Conservation (phyloP, 306 rosid species). For the Glycine tomentella region DNA sequence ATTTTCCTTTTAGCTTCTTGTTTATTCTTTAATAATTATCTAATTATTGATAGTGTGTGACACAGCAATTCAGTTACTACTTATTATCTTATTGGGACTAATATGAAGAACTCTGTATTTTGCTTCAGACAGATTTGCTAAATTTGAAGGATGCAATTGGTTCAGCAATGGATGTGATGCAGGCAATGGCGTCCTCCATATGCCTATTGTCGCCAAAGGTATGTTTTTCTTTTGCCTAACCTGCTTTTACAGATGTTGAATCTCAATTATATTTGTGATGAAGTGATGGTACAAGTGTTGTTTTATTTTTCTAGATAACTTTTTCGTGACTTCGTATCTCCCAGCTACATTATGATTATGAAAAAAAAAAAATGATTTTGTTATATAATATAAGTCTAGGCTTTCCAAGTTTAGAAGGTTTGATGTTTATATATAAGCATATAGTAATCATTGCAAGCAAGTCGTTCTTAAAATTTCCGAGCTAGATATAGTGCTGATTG, state of each 20-base stretch:
- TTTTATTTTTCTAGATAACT: not conserved
- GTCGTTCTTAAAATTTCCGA: not conserved
- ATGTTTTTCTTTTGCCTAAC: constrained; percentile 20
- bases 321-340: not conserved
- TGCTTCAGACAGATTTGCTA: constrained; percentile 73
- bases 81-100: constrained; percentile 17
- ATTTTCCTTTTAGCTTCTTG: constrained; percentile 41
- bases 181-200: constrained; percentile 89
- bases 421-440: not conserved
- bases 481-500: not conserved
- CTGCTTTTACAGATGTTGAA: constrained; percentile 14
- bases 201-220: constrained; percentile 78
- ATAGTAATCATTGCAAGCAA: not conserved
- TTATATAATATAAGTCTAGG: constrained; percentile 12
- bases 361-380: not conserved
- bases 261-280: constrained; percentile 26
- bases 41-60: constrained; percentile 10
- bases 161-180: constrained; percentile 96
- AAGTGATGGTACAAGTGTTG: not conserved
- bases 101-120: constrained; percentile 38
- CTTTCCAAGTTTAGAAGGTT: constrained; percentile 5
- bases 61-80: not conserved
- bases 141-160: constrained; percentile 84
- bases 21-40: not conserved
- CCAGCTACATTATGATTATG: constrained; percentile 7